Conservation (phyloP, 805 yeast species). For the Candida ulmi region DNA sequence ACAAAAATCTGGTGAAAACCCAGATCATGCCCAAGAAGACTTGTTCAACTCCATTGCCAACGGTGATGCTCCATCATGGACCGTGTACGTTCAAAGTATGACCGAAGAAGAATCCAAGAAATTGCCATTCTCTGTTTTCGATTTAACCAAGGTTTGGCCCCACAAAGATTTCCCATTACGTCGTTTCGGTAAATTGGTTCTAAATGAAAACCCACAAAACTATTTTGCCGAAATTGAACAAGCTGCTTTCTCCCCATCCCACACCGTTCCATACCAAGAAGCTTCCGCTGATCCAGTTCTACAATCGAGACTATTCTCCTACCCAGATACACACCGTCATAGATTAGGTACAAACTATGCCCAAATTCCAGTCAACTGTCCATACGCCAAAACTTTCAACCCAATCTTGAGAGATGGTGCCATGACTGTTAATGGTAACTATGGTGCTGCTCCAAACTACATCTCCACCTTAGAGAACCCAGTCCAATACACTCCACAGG, state of each 20-base stretch:
- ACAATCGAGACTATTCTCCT: conserved; percentile 76
- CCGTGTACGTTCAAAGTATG: conserved; percentile 81
- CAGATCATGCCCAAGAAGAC: conserved; percentile 79
- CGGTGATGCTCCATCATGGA: conserved; percentile 82
- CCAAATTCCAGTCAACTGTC: conserved; percentile 89
- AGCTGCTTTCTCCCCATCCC: conserved; percentile 80
- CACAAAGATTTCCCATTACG: conserved; percentile 82
- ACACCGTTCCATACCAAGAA: conserved; percentile 80
- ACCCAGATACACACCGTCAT: conserved; percentile 83
- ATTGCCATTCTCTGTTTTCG: conserved; percentile 78
- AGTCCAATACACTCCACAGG: conserved; percentile 21
- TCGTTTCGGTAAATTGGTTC: conserved; percentile 71
- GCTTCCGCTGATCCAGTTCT: conserved; percentile 81
- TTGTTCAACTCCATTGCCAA: conserved; percentile 71
- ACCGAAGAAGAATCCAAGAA: conserved; percentile 73
- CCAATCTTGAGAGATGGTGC: conserved; percentile 85
- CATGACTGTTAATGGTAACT: conserved; percentile 63
- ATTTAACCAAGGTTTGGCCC: conserved; percentile 91
- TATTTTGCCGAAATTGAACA: conserved; percentile 87
- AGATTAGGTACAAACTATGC: conserved; percentile 69
- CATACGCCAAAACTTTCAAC: conserved; percentile 51
- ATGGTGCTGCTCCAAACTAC: conserved; percentile 76
- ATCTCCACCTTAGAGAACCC: conserved; percentile 42
- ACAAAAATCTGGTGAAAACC: conserved; percentile 65
- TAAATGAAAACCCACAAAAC: conserved; percentile 81